Percentiles rank a stretch among this genome's conserved stretches.
These are phyloP conservation scores for Aphanomyces stellatus DNA, from an alignment of 352 stramenopile genomes.

Conservation along the genomic window DNA sequence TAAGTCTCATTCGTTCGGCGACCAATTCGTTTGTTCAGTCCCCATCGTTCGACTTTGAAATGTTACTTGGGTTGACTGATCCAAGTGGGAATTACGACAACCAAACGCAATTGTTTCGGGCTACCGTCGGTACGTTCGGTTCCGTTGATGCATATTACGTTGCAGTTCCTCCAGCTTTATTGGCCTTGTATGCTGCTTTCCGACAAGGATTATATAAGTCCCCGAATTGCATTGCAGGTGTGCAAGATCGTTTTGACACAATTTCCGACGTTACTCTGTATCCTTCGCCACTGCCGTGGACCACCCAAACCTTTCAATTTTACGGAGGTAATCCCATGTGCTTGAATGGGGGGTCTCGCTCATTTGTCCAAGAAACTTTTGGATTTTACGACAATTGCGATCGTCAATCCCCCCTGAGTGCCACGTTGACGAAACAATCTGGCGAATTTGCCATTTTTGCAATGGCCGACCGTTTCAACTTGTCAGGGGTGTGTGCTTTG, in stretches of 20 bases:
- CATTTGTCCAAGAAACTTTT: constrained; percentile 6
- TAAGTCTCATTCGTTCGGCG: not conserved
- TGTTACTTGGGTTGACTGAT: not conserved
- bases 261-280: not conserved
- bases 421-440: not conserved
- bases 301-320: not conserved
- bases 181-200: not conserved
- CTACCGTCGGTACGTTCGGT: not conserved
- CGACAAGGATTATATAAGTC: not conserved
- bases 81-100: not conserved
- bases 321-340: constrained; percentile 16
- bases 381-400: constrained; percentile 5
- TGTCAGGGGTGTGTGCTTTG: not conserved
- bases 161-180: not conserved
- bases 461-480: not conserved
- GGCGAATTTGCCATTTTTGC: not conserved
- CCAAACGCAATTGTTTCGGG: not conserved
- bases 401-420: not conserved
- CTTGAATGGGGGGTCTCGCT: not conserved
- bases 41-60: not conserved
- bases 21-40: not conserved
- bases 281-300: not conserved
- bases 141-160: not conserved
- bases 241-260: not conserved
- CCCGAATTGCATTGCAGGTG: not conserved